phyloP scores from a whole-genome alignment of 1,139 yeast genomes.

The Geotrichum aggregatum region DNA sequence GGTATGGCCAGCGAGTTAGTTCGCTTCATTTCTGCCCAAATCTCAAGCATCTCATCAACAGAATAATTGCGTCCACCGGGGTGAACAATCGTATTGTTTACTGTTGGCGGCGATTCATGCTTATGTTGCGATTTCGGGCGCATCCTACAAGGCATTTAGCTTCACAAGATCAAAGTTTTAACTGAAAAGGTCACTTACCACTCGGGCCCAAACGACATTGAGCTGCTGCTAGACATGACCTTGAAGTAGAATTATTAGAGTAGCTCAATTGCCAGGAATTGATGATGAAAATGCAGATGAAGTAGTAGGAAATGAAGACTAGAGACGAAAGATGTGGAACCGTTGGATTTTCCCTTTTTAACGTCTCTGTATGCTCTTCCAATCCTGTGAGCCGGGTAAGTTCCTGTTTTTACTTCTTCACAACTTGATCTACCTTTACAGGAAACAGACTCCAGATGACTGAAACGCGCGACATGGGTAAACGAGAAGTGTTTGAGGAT shows the following conservation, averaged over 20 bases:
- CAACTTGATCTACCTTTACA: too few species aligned
- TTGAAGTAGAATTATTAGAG: too few species aligned
- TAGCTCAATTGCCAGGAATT: not conserved
- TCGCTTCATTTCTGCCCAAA: constrained; percentile 48
- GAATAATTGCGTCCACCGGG: constrained; percentile 40
- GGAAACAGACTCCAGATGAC: too few species aligned
- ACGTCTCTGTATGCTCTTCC: too few species aligned
- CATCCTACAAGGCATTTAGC: constrained; percentile 8
- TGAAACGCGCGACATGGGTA: constrained; percentile 9
- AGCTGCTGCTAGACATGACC: constrained; percentile 15
- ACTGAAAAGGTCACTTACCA: constrained; percentile 16
- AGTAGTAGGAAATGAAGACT: not conserved
- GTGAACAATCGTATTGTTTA: not conserved
- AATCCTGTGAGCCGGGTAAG: too few species aligned
- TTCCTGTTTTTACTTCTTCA: not conserved
- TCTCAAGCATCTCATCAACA: constrained; percentile 51
- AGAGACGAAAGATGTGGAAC: not conserved
- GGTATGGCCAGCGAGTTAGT: constrained; percentile 29
- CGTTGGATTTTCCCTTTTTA: not conserved
- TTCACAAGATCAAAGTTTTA: not conserved
- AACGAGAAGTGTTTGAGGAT: constrained; percentile 11
- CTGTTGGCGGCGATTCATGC: constrained; percentile 4
- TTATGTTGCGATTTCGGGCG: constrained; percentile 15
- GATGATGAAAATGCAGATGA: not conserved
- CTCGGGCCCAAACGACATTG: constrained; percentile 23